Evolutionary conservation across 2,329 filamentous ascomycete species (phyloP).

Genomic region (Neonectria punicea): DNA sequence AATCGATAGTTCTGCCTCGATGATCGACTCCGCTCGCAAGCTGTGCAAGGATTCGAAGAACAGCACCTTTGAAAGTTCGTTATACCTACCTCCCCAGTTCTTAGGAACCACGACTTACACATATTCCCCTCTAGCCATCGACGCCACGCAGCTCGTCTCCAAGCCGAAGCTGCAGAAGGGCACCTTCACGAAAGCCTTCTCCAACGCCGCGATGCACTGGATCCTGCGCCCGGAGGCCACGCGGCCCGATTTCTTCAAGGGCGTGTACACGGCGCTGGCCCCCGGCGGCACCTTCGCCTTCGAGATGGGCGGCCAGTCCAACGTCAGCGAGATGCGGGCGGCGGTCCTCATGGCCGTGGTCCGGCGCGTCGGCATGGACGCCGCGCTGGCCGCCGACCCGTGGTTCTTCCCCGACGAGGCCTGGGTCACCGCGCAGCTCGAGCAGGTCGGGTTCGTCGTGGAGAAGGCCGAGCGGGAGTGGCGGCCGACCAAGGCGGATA

Average conservation of each 20-base stretch:
- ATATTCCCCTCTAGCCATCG: slow-evolving; percentile 51
- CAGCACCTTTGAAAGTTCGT: slow-evolving; percentile 57
- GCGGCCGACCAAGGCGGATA: slow-evolving; percentile 68
- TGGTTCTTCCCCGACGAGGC: slow-evolving; percentile 78
- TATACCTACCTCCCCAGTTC: not conserved
- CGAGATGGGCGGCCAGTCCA: slow-evolving; percentile 78
- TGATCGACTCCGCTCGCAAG: slow-evolving; percentile 65
- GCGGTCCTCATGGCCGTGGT: slow-evolving; percentile 65
- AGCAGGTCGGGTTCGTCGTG: slow-evolving; percentile 59
- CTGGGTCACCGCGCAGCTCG: slow-evolving; percentile 62
- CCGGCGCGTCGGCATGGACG: slow-evolving; percentile 61
- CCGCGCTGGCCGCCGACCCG: slow-evolving; percentile 63
- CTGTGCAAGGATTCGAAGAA: slow-evolving; percentile 51
- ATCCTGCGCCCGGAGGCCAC: slow-evolving; percentile 61
- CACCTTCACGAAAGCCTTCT: slow-evolving; percentile 68
- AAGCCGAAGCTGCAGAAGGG: slow-evolving; percentile 49
- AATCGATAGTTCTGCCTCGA: slow-evolving; percentile 66
- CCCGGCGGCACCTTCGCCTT: slow-evolving; percentile 70
- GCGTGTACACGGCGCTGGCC: slow-evolving; percentile 61
- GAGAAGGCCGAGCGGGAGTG: slow-evolving; percentile 71
- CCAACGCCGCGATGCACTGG: slow-evolving; percentile 75
- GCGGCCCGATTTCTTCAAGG: slow-evolving; percentile 63
- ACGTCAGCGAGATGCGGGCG: slow-evolving; percentile 70
- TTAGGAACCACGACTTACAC: slow-evolving; percentile 6
- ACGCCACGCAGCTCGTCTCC: slow-evolving; percentile 55